phyloP scores from a whole-genome alignment of 2,329 filamentous ascomycete species.

The Cordyceps fumosorosea region DNA sequence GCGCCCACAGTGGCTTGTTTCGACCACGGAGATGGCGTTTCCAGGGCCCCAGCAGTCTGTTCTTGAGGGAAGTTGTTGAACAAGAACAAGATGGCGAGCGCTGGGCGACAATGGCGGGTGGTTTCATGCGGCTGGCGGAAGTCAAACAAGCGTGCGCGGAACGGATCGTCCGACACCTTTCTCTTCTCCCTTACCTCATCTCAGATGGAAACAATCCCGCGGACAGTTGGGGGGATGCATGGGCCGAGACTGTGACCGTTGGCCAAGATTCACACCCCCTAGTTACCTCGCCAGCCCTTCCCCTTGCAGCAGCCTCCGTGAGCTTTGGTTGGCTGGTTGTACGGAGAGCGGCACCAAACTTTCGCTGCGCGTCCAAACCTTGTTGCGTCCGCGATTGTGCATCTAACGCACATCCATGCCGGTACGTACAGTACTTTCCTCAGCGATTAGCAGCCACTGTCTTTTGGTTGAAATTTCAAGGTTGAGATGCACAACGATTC shows the following conservation, averaged over 20 bases:
- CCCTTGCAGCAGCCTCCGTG: background rate
- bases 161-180: background rate
- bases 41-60: background rate
- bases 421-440: background rate
- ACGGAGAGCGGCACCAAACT: background rate
- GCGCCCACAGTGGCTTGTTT: conserved; percentile 8
- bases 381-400: too few species aligned
- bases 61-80: too few species aligned
- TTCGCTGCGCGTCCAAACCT: background rate
- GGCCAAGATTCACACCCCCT: background rate
- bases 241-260: background rate
- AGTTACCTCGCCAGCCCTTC: too few species aligned
- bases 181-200: background rate
- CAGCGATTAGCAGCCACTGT: too few species aligned
- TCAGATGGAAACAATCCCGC: background rate
- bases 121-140: background rate
- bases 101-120: background rate
- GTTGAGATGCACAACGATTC: too few species aligned
- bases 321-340: background rate
- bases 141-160: background rate
- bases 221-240: background rate
- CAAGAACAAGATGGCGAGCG: background rate
- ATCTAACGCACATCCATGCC: too few species aligned
- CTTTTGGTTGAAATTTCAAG: too few species aligned
- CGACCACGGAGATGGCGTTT: conserved; percentile 1